A percentile compares a stretch with the other conserved stretches of the same genome.
Conservation (phyloP, 225 moss, liverwort and hornwort genomes). For the Polytrichum commune region DNA sequence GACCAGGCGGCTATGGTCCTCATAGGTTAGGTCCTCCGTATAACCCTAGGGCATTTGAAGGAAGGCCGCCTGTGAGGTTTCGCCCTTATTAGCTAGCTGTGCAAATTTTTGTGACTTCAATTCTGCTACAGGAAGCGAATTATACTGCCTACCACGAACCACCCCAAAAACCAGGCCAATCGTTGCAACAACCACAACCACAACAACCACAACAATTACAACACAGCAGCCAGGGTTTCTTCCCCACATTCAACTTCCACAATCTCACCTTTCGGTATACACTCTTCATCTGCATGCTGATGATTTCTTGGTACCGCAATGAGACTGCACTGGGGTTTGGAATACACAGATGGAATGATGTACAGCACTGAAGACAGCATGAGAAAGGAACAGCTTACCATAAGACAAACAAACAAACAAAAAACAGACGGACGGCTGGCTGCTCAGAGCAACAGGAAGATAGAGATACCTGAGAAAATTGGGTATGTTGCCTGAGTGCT, state of each 20-base stretch:
- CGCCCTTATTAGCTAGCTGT: slow-evolving; percentile 44
- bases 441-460: slow-evolving; percentile 1
- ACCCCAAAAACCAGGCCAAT: not conserved
- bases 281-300: slow-evolving; percentile 19
- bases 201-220: not conserved
- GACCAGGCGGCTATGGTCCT: slow-evolving; percentile 25
- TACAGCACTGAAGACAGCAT: slow-evolving; percentile 11
- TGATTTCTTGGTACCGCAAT: slow-evolving; percentile 1
- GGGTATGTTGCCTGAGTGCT: slow-evolving; percentile 3
- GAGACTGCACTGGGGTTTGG: slow-evolving; percentile 5
- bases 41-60: slow-evolving; percentile 46
- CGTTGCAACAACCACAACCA: not conserved
- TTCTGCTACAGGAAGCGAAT: not conserved
- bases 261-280: slow-evolving; percentile 21
- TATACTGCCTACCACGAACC: not conserved
- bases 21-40: slow-evolving; percentile 38
- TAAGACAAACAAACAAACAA: not conserved
- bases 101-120: not conserved
- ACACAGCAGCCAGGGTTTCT: not conserved
- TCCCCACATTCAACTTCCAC: slow-evolving; percentile 6
- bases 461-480: not conserved
- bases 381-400: slow-evolving; percentile 11
- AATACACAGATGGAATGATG: slow-evolving; percentile 6
- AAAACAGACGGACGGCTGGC: no score
- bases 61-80: slow-evolving; percentile 51